phyloP scores from a whole-genome alignment of 129 eudicot genomes.

The Centella asiatica region DNA sequence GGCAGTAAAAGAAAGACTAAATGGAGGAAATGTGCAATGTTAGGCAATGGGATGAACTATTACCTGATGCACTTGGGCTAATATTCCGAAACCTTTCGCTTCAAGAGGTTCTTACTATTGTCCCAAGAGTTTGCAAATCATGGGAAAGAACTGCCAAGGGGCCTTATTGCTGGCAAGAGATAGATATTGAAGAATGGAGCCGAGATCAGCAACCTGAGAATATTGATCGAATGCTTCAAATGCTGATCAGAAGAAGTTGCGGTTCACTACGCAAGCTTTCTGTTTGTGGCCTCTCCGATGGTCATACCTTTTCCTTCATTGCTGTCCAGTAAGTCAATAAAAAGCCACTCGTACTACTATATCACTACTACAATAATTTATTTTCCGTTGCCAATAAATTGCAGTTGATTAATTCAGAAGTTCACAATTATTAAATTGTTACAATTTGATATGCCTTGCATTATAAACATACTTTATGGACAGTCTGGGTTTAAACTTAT shows the following conservation, averaged over 20 bases:
- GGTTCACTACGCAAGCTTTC: slow-evolving; percentile 41
- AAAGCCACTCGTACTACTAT: background rate
- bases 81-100: slow-evolving; percentile 42
- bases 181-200: slow-evolving; percentile 59
- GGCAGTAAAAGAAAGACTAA: slow-evolving; percentile 5
- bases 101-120: slow-evolving; percentile 35
- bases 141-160: slow-evolving; percentile 44
- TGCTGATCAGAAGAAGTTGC: slow-evolving; percentile 31
- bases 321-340: slow-evolving; percentile 35
- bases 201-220: slow-evolving; percentile 24
- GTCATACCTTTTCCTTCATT: slow-evolving; percentile 26
- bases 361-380: background rate
- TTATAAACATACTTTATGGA: too few relatives aligned
- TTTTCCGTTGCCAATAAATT: background rate
- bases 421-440: background rate
- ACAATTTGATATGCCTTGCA: background rate
- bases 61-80: slow-evolving; percentile 45
- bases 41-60: slow-evolving; percentile 44
- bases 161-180: slow-evolving; percentile 64
- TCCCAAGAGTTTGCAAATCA: slow-evolving; percentile 46
- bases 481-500: background rate
- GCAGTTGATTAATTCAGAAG: background rate
- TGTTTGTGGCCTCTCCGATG: slow-evolving; percentile 30
- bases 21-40: slow-evolving; percentile 28
- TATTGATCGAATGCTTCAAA: slow-evolving; percentile 33